A percentile compares a stretch with the other conserved stretches of the same genome.
Conservation (phyloP, 257 asterid species). For the Osmanthus fragrans region DNA sequence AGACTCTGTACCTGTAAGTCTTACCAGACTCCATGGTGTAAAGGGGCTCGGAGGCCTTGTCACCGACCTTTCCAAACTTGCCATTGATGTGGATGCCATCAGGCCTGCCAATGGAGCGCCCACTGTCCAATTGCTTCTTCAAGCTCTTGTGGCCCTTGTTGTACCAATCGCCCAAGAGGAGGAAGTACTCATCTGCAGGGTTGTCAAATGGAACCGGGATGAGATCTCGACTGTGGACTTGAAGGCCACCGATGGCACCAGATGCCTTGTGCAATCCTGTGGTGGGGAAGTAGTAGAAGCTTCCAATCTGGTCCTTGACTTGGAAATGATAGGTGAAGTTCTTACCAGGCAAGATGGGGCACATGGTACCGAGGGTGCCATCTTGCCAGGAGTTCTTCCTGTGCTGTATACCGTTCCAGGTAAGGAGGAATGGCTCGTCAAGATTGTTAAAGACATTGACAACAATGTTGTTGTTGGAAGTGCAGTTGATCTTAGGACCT, state of each 20-base stretch:
- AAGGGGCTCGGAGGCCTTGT: slow-evolving; percentile 29
- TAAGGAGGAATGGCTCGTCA: slow-evolving; percentile 53
- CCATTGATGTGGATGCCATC: slow-evolving; percentile 53
- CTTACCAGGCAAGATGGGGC: slow-evolving; percentile 50
- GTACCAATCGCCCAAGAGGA: slow-evolving; percentile 57
- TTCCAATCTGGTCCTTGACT: slow-evolving; percentile 63
- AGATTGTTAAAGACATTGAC: slow-evolving; percentile 44
- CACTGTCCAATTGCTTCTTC: slow-evolving; percentile 35
- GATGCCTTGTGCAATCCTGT: slow-evolving; percentile 43
- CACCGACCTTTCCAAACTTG: slow-evolving; percentile 32
- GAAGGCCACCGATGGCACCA: slow-evolving; percentile 46
- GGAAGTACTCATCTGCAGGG: slow-evolving; percentile 41
- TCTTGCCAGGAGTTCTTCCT: slow-evolving; percentile 62
- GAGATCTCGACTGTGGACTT: slow-evolving; percentile 48
- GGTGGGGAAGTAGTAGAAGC: slow-evolving; percentile 49
- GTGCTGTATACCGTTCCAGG: slow-evolving; percentile 47
- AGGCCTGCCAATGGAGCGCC: slow-evolving; percentile 44
- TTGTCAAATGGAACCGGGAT: slow-evolving; percentile 49
- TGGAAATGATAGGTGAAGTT: slow-evolving; percentile 50
- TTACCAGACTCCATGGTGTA: slow-evolving; percentile 48
- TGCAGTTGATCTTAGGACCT: slow-evolving; percentile 51
- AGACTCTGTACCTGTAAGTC: slow-evolving; percentile 48
- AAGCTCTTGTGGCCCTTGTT: slow-evolving; percentile 51
- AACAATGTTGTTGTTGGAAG: slow-evolving; percentile 50
- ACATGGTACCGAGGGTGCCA: slow-evolving; percentile 54